A percentile compares a stretch with the other conserved stretches of the same genome.
These are phyloP conservation scores for Stromatinia cepivora DNA, from an alignment of 2,329 filamentous ascomycete genomes.

Conservation along the genomic window DNA sequence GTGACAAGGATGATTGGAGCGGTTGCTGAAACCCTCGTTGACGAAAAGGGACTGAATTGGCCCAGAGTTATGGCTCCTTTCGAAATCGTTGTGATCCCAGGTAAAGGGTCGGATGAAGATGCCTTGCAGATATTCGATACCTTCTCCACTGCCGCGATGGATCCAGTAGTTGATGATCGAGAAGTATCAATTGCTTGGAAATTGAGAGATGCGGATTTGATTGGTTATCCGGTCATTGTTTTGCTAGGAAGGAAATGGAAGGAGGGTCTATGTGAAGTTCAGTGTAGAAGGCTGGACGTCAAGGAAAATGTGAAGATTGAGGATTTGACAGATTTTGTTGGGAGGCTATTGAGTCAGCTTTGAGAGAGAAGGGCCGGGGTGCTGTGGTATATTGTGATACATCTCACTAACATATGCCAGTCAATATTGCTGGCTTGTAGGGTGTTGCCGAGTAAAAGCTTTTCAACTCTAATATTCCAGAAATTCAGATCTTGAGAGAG, in stretches of 20 bases:
- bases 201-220: constrained; percentile 81
- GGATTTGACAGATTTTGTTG: constrained; percentile 28
- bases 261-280: constrained; percentile 38
- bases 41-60: constrained; percentile 80
- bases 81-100: constrained; percentile 66
- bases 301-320: constrained; percentile 32
- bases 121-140: constrained; percentile 63
- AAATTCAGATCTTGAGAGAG: not conserved
- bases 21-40: constrained; percentile 72
- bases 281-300: constrained; percentile 38
- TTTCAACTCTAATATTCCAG: too few relatives aligned
- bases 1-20: constrained; percentile 88
- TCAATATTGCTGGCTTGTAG: too few relatives aligned
- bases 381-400: not conserved
- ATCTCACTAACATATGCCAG: not conserved
- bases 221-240: constrained; percentile 83
- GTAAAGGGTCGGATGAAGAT: constrained; percentile 49
- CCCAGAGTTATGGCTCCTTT: constrained; percentile 84
- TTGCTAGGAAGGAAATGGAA: constrained; percentile 73
- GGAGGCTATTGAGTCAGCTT: constrained; percentile 30
- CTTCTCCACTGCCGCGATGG: constrained; percentile 50
- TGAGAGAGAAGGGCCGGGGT: constrained; percentile 8
- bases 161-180: constrained; percentile 75
- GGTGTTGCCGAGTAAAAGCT: too few relatives aligned
- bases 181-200: constrained; percentile 74